Evolutionary conservation across 306 rosid species (phyloP).

Genomic region (Quillaja saponaria): DNA sequence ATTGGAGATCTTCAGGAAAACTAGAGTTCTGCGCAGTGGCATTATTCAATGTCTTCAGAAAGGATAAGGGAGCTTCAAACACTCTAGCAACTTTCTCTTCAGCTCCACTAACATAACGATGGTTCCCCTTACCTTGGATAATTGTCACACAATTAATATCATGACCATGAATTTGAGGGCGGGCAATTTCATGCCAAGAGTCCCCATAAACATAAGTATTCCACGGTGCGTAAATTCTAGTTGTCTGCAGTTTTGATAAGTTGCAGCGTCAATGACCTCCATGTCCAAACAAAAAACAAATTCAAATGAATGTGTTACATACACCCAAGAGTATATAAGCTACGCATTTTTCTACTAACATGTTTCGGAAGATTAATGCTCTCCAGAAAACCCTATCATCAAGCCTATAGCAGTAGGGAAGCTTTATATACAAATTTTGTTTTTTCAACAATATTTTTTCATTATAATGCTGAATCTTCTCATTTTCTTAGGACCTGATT

Average conservation of each 20-base stretch:
- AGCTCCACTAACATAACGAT: constrained; percentile 91
- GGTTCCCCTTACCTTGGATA: constrained; percentile 77
- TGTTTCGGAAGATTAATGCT: no score
- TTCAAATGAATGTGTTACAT: constrained; percentile 20
- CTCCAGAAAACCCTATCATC: no score
- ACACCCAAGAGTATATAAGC: no score
- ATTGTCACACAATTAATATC: constrained; percentile 82
- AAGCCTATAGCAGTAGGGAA: no score
- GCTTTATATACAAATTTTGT: no score
- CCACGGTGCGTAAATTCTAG: constrained; percentile 89
- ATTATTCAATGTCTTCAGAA: constrained; percentile 81
- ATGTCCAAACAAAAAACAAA: constrained; percentile 21
- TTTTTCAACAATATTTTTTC: no score
- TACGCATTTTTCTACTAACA: no score
- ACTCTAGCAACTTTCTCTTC: constrained; percentile 98
- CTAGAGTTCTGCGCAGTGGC: constrained; percentile 53
- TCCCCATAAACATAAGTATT: constrained; percentile 49
- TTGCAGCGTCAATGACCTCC: constrained; percentile 9
- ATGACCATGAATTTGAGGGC: constrained; percentile 97
- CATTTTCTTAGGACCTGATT: no score
- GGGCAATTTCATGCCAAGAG: constrained; percentile 86
- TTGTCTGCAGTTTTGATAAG: constrained; percentile 62
- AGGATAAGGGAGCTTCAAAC: constrained; percentile 91
- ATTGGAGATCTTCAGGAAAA: constrained; percentile 54
- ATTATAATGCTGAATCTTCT: no score